Evolutionary conservation across 257 asterid species (phyloP), one percentile per base, ranked within the genome.

Genomic region (Leonotis leonurus): DNA sequence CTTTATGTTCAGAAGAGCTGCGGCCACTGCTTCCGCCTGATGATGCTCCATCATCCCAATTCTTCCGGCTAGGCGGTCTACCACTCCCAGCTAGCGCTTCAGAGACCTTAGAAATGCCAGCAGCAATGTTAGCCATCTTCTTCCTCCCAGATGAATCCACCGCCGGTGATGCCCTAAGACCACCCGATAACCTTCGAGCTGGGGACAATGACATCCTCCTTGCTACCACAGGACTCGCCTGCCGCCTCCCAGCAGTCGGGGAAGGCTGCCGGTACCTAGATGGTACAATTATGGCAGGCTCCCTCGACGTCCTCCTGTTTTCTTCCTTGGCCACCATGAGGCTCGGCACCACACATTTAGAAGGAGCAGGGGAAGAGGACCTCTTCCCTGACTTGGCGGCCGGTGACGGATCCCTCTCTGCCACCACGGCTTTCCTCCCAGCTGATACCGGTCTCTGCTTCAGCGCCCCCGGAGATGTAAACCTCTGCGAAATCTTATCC

Each of bases 181-280:
- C 99, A 43, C 89, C 73, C 0, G 97, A 93, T 16, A 93, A 62
- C 68, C 96, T 76, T 67, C 96, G 73, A 3, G 80, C 92, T 0
- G 99, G 97, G 0, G 99, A 93, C 20, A 93, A 16, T 5, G 99
- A 93, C 88, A 85, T 89, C 76, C 96, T 66, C 71, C 96, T 81
- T 0, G 90, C 65, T 48, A 74, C 82, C 46, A 67, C 74, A 3
- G 99, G 99, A 73, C 94, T 85, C 3, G 86, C 89, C 70, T 85
- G 96, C 74, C 95, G 70, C 73, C 82, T 80, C 26, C 70, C 84
- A 3, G 81, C 65, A 0, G 92, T 87, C 0, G 97, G 96, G 0
- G 96, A 87, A 2, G 97, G 97, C 74, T 87, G 97, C 49, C 97
- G 64, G 53, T 93, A 93, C 72, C 99, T 78, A 18, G 97, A 93